These are phyloP conservation scores for Verticillium nubilum DNA, from an alignment of 2,329 filamentous ascomycete genomes.

Conservation along the genomic window DNA sequence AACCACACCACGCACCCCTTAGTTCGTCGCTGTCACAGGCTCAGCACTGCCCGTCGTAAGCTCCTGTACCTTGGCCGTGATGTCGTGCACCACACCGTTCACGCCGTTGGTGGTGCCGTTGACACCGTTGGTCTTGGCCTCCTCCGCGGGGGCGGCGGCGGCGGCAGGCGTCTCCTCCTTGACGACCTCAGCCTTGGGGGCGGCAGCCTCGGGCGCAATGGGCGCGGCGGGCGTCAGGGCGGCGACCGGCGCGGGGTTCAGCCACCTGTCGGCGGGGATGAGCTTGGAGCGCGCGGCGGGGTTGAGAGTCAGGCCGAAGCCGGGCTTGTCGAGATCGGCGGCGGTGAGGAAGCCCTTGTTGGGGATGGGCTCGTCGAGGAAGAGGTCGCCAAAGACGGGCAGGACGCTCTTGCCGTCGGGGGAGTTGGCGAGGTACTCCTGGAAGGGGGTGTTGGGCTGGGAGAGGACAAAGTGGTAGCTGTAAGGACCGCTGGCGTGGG, in stretches of 20 bases:
- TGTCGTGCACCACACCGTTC: conserved; percentile 22
- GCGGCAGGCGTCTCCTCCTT: background rate
- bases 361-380: conserved; percentile 85
- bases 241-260: conserved; percentile 51
- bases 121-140: conserved; percentile 5
- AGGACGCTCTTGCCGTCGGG: conserved; percentile 84
- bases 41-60: conserved; percentile 17
- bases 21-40: background rate
- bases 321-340: conserved; percentile 77
- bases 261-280: conserved; percentile 67
- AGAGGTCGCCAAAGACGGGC: conserved; percentile 88
- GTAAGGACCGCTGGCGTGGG: conserved; percentile 91
- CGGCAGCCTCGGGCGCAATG: background rate
- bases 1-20: background rate
- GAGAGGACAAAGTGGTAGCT: conserved; percentile 95
- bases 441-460: conserved; percentile 89
- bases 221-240: background rate
- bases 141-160: conserved; percentile 1
- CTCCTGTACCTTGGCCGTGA: conserved; percentile 28
- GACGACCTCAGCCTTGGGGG: conserved; percentile 1
- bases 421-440: conserved; percentile 93
- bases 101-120: conserved; percentile 3
- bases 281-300: conserved; percentile 65
- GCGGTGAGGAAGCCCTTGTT: conserved; percentile 76
- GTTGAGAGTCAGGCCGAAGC: conserved; percentile 85